A percentile compares a stretch with the other conserved stretches of the same genome.
These are phyloP conservation scores for Amaranthus cruentus DNA, from an alignment of 148 eudicot species.

Conservation along the genomic window DNA sequence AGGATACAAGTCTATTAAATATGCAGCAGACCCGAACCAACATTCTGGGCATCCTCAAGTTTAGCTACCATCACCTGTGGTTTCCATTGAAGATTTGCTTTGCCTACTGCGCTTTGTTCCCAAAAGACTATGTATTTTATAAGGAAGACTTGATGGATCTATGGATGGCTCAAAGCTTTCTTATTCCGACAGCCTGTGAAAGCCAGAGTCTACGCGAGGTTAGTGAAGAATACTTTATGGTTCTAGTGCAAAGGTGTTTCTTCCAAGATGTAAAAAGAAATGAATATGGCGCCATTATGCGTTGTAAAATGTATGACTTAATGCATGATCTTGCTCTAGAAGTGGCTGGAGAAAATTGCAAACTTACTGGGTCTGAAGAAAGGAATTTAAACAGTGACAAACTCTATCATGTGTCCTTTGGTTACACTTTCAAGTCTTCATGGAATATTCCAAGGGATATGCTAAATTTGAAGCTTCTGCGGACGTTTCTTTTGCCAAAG, in stretches of 20 bases:
- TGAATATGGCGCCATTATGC: not conserved
- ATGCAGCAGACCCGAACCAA: too few species aligned
- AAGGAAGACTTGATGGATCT: conserved; percentile 10
- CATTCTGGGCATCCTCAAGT: not conserved
- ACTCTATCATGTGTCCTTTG: conserved; percentile 16
- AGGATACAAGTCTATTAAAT: too few species aligned
- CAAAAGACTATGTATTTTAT: conserved; percentile 1
- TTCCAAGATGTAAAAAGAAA: not conserved
- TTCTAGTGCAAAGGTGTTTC: conserved; percentile 17
- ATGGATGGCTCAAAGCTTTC: conserved; percentile 28
- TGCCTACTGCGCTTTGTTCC: conserved; percentile 28
- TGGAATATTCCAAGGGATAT: conserved; percentile 9
- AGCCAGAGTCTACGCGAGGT: not conserved
- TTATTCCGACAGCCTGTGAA: not conserved
- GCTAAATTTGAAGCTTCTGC: conserved; percentile 9
- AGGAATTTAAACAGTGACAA: not conserved
- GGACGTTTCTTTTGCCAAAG: conserved; percentile 17
- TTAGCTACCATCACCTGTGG: conserved; percentile 10
- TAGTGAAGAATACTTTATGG: conserved; percentile 2
- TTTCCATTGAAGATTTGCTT: conserved; percentile 26
- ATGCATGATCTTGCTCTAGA: conserved; percentile 24
- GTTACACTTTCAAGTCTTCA: conserved; percentile 2
- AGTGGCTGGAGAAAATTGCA: conserved; percentile 6
- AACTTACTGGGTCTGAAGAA: not conserved
- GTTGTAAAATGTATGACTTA: conserved; percentile 27